Percentiles rank a stretch among this genome's conserved stretches.
phyloP scores from a whole-genome alignment of 1,284 basidiomycete genomes.

The Cryptococcus amylolentus region DNA sequence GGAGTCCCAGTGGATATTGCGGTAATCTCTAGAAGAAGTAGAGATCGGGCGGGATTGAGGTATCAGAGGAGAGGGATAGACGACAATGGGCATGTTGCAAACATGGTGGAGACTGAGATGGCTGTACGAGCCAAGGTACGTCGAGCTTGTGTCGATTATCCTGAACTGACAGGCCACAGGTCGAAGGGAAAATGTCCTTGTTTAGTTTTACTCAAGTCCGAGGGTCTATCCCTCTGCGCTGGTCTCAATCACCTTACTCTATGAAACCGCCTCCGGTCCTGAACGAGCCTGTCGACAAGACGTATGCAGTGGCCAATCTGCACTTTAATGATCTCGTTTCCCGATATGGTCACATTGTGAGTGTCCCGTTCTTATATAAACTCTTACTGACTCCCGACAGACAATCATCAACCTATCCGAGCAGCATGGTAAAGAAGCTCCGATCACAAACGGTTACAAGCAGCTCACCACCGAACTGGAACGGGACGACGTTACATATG shows the following conservation, averaged over 20 bases:
- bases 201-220: conserved; percentile 85
- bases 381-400: conserved; percentile 48
- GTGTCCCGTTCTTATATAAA: conserved; percentile 14
- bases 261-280: conserved; percentile 85
- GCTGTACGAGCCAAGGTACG: conserved; percentile 71
- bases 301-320: conserved; percentile 63
- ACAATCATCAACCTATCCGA: conserved; percentile 86
- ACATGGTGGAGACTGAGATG: conserved; percentile 59
- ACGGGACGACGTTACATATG: conserved; percentile 57
- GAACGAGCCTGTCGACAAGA: conserved; percentile 71
- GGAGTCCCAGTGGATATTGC: conserved; percentile 50
- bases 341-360: conserved; percentile 72
- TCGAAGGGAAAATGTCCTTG: conserved; percentile 65
- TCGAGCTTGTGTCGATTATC: neutral
- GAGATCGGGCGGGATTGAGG: conserved; percentile 55
- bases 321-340: conserved; percentile 70
- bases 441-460: conserved; percentile 73
- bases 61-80: conserved; percentile 57
- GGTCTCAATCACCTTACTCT: conserved; percentile 68
- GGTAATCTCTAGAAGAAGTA: conserved; percentile 54
- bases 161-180: conserved; percentile 18
- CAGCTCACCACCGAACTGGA: conserved; percentile 62
- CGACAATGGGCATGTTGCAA: conserved; percentile 55
- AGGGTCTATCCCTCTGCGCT: conserved; percentile 86
- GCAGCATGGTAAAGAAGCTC: conserved; percentile 79